Evolutionary conservation across 1,139 yeast species (phyloP), one percentile per base, ranked within the genome.

Genomic region (Spencermartinsiella ligniputridi): DNA sequence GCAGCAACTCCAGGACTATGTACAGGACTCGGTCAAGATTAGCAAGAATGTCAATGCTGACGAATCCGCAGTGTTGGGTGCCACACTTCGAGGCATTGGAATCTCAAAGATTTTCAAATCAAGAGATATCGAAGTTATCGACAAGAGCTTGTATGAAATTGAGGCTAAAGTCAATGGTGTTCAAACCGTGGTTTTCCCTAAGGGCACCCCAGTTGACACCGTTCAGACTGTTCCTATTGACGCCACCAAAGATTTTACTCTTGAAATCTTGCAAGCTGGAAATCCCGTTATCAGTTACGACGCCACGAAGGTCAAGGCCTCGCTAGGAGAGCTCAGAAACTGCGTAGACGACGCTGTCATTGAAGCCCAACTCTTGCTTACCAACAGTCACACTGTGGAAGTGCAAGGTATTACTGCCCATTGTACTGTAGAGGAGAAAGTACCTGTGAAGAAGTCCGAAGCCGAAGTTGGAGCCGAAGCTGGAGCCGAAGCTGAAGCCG

Each of bases 1-100:
- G 63, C 58, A 68, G 3, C 63, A 75, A 3, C 70, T 84, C 38
- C 52, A 57, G 17, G 50, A 50, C 5, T 68, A 83, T 35, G 82
- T 82, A 2, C 81, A 79, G 24, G 81, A 76, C 2, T 69, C 72
- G 45, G 54, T 52, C 8, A 58, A 60, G 36, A 71, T 94, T 40
- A 75, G 96, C n/a, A 89, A 83, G 63, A 87, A 83, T 45, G 95
- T 94, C 40, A 92, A 92, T 63, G 94, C 98, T 0, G 99, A 92
- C 66, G 99, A 92, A 66, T 81, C 97, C 48, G 89, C 88, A 48
- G 96, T 89, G 12, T 72, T 87, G 58, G 99, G 99, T 44, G 81
- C 95, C 3, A 81, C 96, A 12, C 69, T 85, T 39, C 76, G 89
- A 51, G 98, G 94, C 12, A 84, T 89, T 42, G 76, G 72, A 15